Base-by-base conservation (phyloP, 768 basidiomycete genomes). In the Rhizopogon vulgaris region DNA sequence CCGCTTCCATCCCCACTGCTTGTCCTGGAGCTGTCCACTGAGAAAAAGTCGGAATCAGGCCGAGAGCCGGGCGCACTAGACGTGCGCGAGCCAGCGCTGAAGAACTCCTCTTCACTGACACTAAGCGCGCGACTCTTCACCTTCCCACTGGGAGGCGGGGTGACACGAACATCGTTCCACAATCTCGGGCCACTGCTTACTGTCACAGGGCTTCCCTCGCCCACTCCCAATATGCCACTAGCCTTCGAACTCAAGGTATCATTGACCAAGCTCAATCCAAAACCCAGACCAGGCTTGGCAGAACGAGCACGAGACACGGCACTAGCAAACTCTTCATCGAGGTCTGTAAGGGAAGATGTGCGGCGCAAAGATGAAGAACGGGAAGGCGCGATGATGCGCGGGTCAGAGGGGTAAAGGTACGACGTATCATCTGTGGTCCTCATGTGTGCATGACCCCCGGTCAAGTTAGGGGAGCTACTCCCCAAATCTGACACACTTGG, bases 341-440 rank as follows among this genome's bases (percentile, higher is more conserved):
- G 70, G 59, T 91, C 89, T 0, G 84, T 84, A 71, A 87, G 75
- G 0, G 86, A 90, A 40, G 80, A 85, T n/a, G 84, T 87, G 39
- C 85, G 71, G 36, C 80, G 71, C 24, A 82, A 56, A 1, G 76
- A 78, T 52, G 77, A 78, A 59, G 79, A 80, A 34, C 81, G 74
- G 50, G 83, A 81, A 3, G 85, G 83, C 7, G 79, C 78, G 54
- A 92, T 91, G 12, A 82, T 83, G 7, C 89, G 79, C 15, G 78
- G 76, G 58, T 88, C 89, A 3, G 85, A 84, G 6, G 79, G 83
- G 62, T 89, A 88, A 6, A 87, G 69, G 55, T 85, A 86, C 10
- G 78, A 78, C 0, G 72, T 82, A 55, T 92, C 90, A 58, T 92
- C 90, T 5, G 83, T 78, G 3, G 88, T 85, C 22, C 82, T 81